Base-by-base conservation (phyloP, 176 grass and related monocot species). In the sorghum (Sorghum bicolor) region DNA sequence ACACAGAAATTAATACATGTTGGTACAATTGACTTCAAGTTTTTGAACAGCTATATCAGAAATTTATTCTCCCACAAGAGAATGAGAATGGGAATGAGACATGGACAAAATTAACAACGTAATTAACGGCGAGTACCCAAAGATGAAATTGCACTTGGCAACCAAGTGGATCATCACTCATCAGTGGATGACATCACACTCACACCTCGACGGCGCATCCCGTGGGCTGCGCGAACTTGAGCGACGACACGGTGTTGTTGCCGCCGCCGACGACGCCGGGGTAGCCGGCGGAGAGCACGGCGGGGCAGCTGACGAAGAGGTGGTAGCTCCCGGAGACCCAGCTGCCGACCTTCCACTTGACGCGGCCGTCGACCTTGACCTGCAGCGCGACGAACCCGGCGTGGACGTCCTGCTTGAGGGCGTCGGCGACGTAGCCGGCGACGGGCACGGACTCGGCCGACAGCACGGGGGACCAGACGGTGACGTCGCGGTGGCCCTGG, bases 271-370 rank as follows among this genome's bases (percentile, higher is more conserved):
- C 2, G 16, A 7, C 39, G 3, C 67, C 63, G n/a, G 41, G 17
- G 28, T 26, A 26, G 8, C 26, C 72, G 0, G 58, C 24, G 17
- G 82, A 63, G 38, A 97, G 87, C 83, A 86, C 78, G 38, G 80
- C 86, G 33, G 94, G 94, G 85, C 94, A 96, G 87, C 57, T 91
- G 82, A 85, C 91, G 53, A 85, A 84, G 82, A 96, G 88, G 63
- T 93, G 91, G 91, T 93, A 96, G 48, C 74, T 78, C 0, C 91
- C 83, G 72, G 94, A 89, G 62, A 83, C 72, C 91, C 88, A 93
- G 48, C 72, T 83, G 1, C 91, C 91, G 53, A 96, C 88, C 82
- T 88, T 92, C 93, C 93, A 94, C 75, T 86, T 80, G 65, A 94
- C 12, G 29, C 84, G 69, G 10, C 90, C 93, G 7, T 82, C 86